A percentile compares a stretch with the other conserved stretches of the same genome.
Conservation (phyloP, 192 early-diverging fungal genomes). For the Spizellomyces punctatus region DNA sequence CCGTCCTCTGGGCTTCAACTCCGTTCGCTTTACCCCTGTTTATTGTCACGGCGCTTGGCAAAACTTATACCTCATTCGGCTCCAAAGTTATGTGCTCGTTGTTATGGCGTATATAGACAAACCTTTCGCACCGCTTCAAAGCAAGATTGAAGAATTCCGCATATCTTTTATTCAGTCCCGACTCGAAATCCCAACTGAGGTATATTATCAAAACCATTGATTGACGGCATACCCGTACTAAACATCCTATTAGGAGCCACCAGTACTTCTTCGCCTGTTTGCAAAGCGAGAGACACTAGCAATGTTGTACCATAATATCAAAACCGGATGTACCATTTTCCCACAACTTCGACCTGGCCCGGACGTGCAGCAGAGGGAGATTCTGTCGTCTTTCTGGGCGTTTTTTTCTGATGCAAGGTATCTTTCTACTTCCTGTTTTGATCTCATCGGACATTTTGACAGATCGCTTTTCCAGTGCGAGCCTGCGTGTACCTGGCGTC, state of each 20-base stretch:
- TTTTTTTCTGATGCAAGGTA: constrained; percentile 58
- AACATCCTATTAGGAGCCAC: constrained; percentile 45
- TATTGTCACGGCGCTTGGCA: constrained; percentile 54
- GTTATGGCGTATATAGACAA: constrained; percentile 55
- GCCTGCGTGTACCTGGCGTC: constrained; percentile 49
- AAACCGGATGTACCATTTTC: constrained; percentile 59
- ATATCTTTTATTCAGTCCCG: constrained; percentile 56
- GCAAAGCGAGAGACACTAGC: constrained; percentile 66
- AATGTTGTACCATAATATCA: constrained; percentile 66
- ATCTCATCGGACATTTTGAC: background rate
- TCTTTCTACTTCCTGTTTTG: constrained; percentile 7
- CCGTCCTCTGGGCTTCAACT: constrained; percentile 44
- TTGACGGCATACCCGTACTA: background rate
- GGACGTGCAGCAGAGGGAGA: constrained; percentile 62
- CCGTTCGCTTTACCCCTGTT: constrained; percentile 56
- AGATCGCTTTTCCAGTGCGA: constrained; percentile 21
- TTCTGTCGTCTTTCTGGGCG: constrained; percentile 55
- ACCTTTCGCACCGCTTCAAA: constrained; percentile 41
- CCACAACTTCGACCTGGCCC: constrained; percentile 61
- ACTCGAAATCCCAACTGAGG: constrained; percentile 64
- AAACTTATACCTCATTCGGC: constrained; percentile 54
- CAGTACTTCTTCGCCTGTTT: constrained; percentile 58
- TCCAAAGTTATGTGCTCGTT: constrained; percentile 54
- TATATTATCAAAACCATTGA: background rate
- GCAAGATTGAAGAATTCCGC: constrained; percentile 54